Evolutionary conservation across 176 grass and related monocot genomes (phyloP).

Genomic region (Metroxylon sagu): DNA sequence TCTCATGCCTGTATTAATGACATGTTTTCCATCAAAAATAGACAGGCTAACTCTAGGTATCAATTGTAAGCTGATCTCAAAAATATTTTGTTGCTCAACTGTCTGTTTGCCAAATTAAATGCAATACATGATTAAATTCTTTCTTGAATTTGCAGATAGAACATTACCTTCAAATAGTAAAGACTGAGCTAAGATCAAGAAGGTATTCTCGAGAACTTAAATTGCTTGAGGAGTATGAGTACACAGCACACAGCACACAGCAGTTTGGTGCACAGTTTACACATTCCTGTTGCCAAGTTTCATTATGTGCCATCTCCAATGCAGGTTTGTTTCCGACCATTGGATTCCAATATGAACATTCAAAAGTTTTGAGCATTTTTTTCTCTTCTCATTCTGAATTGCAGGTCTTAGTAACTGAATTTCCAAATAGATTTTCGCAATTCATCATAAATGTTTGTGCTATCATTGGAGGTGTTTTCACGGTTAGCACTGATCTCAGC

Average conservation of each 20-base stretch:
- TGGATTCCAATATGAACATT: too few relatives aligned
- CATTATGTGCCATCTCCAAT: constrained; percentile 91
- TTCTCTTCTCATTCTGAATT: not conserved
- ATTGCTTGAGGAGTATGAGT: constrained; percentile 95
- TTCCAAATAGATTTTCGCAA: constrained; percentile 83
- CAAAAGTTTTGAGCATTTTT: too few relatives aligned
- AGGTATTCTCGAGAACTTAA: constrained; percentile 50
- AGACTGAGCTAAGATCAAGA: constrained; percentile 58
- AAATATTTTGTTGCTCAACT: too few relatives aligned
- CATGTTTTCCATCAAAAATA: too few relatives aligned
- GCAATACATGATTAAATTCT: too few relatives aligned
- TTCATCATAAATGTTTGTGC: constrained; percentile 97
- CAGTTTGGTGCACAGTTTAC: constrained; percentile 84
- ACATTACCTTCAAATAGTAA: constrained; percentile 95
- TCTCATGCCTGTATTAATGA: too few relatives aligned
- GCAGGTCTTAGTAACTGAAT: constrained; percentile 90
- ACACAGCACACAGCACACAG: constrained; percentile 98
- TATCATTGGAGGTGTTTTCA: constrained; percentile 95
- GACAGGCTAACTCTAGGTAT: too few relatives aligned
- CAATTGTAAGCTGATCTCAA: too few relatives aligned
- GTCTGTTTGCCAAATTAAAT: too few relatives aligned
- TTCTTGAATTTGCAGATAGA: constrained; percentile 65
- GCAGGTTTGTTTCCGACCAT: constrained; percentile 45
- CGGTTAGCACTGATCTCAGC: constrained; percentile 38
- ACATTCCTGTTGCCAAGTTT: constrained; percentile 86